Conservation (phyloP, 352 stramenopile genomes). For the Globisporangium parvum region DNA sequence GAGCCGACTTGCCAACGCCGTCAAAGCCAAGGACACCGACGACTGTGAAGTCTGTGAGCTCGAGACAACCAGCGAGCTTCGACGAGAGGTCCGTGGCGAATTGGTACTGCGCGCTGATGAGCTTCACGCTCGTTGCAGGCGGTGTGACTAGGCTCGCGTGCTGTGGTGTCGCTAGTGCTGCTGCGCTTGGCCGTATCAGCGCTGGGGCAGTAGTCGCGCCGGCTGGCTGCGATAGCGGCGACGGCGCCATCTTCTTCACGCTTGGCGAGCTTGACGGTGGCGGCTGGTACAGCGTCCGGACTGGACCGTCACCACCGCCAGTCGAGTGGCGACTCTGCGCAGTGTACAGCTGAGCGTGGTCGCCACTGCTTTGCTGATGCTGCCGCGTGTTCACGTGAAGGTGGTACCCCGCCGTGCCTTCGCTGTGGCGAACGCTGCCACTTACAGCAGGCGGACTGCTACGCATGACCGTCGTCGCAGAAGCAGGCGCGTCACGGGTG, state of each 20-base stretch:
- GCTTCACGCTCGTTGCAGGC: conserved; percentile 38
- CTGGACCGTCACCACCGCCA: conserved; percentile 1
- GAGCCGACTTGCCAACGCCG: conserved; percentile 64
- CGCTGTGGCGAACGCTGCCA: conserved; percentile 10
- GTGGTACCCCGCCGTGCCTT: conserved; percentile 7
- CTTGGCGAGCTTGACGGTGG: conserved; percentile 12
- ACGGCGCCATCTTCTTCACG: conserved; percentile 9
- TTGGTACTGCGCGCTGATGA: conserved; percentile 48
- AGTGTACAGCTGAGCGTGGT: conserved; percentile 1
- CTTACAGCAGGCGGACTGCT: conserved; percentile 3
- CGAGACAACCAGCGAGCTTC: conserved; percentile 45
- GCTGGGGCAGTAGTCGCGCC: background rate
- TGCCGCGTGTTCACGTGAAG: conserved; percentile 15
- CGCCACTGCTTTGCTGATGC: background rate
- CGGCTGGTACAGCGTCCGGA: conserved; percentile 13
- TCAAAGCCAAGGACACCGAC: conserved; percentile 62
- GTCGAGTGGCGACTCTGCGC: background rate
- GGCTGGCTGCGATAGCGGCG: background rate
- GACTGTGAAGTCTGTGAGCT: conserved; percentile 66
- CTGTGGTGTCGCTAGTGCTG: conserved; percentile 2
- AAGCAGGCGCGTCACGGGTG: conserved; percentile 5
- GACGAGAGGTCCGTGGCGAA: conserved; percentile 57
- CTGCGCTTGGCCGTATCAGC: conserved; percentile 7
- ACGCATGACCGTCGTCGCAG: background rate
- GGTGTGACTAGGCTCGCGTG: conserved; percentile 10